These are phyloP conservation scores for Annona squamosa DNA, from an alignment of 164 flowering plant genomes.

Conservation along the genomic window DNA sequence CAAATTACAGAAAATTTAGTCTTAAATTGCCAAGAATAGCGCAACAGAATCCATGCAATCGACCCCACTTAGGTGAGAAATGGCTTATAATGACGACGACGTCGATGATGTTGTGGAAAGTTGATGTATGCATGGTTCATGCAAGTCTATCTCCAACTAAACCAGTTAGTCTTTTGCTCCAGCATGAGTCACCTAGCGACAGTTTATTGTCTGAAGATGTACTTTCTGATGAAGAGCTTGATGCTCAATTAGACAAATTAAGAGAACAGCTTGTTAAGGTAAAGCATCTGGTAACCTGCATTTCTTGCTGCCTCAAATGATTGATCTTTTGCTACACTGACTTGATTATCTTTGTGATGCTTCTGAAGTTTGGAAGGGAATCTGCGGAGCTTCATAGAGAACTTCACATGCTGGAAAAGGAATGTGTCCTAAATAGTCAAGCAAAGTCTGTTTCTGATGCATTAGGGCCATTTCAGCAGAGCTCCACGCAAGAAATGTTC, in stretches of 20 bases:
- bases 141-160: too few species aligned
- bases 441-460: conserved; percentile 45
- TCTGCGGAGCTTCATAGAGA: conserved; percentile 46
- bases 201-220: conserved; percentile 25
- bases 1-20: too few species aligned
- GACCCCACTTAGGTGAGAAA: too few species aligned
- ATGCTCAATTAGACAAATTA: conserved; percentile 46
- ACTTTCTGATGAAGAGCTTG: conserved; percentile 39
- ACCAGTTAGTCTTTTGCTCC: conserved; percentile 1
- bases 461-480: conserved; percentile 37
- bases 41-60: too few species aligned
- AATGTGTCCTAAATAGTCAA: conserved; percentile 30
- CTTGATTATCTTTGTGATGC: conserved; percentile 3
- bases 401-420: conserved; percentile 43
- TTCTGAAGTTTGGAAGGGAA: conserved; percentile 45
- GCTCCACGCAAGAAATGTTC: conserved; percentile 34
- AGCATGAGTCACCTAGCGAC: conserved; percentile 31
- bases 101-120: too few species aligned
- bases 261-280: conserved; percentile 56
- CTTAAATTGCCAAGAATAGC: too few species aligned
- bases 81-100: too few species aligned
- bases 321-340: background rate
- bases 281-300: conserved; percentile 1
- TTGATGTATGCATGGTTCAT: too few species aligned
- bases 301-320: background rate